phyloP scores from a whole-genome alignment of 2,329 filamentous ascomycete species.

The Paecilomyces variotii region DNA sequence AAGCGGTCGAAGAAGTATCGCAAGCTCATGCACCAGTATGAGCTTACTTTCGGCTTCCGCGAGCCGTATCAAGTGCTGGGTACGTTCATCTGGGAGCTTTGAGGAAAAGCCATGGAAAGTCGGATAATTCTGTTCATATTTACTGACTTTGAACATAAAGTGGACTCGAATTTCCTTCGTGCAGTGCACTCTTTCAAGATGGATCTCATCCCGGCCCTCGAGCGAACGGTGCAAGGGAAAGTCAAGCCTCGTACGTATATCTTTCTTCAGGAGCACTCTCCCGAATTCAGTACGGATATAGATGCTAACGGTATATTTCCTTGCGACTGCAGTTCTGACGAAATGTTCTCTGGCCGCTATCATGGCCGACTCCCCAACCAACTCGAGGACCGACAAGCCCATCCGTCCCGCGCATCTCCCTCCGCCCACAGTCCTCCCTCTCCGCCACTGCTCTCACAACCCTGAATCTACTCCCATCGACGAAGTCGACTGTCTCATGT shows the following conservation, averaged over 20 bases:
- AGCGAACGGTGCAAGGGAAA: constrained; percentile 77
- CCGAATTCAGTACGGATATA: not conserved
- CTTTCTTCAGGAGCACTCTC: not conserved
- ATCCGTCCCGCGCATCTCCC: constrained; percentile 36
- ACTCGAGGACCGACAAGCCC: constrained; percentile 31
- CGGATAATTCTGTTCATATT: constrained; percentile 1
- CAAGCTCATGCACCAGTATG: constrained; percentile 92
- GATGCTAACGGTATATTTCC: constrained; percentile 16
- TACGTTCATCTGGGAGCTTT: constrained; percentile 28
- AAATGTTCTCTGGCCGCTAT: constrained; percentile 49
- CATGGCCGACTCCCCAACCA: constrained; percentile 30
- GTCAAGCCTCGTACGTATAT: constrained; percentile 64
- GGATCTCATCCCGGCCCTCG: constrained; percentile 68
- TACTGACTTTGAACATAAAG: constrained; percentile 30
- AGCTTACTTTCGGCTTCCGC: constrained; percentile 79
- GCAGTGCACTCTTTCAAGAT: constrained; percentile 81
- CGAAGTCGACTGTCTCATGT: constrained; percentile 37
- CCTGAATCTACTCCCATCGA: constrained; percentile 34
- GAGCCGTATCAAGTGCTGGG: constrained; percentile 86
- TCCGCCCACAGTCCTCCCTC: constrained; percentile 36
- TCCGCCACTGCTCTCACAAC: constrained; percentile 42
- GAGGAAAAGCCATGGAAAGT: not conserved
- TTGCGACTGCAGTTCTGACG: constrained; percentile 59
- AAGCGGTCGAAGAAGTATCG: constrained; percentile 67
- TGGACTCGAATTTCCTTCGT: constrained; percentile 77